Base-by-base conservation (phyloP, 2,329 filamentous ascomycete genomes). In the Alternaria sp. region DNA sequence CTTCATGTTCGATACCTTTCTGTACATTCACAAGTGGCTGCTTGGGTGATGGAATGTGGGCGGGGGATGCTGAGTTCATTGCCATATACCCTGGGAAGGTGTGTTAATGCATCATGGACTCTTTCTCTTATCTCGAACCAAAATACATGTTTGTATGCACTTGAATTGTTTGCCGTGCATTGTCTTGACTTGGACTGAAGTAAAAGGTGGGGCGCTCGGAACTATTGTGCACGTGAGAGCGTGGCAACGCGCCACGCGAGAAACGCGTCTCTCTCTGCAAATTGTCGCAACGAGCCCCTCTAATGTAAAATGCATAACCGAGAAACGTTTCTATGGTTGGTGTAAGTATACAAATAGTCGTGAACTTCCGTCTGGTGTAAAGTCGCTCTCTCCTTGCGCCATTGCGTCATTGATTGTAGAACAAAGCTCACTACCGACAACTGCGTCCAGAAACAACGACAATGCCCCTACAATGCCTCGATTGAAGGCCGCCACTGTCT, bases 401-500 rank as follows among this genome's bases (percentile, higher is more conserved):
- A 58, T 65, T 69, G 65, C 70, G 70, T 72, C 70, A 72, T 71
- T 58, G 66, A 71, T 66, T 42, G 28, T 37, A 51, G 51, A 60
- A 34, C 42, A 41, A 57, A 33, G 45, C 28, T 54, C 45, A 29
- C 13, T 48, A 40, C 11, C 29, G 14, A 17, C 53, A 41, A 41
- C 48, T 40, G 51, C 42, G 33, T 36, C 24, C 34, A n/a, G 29
- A 57, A 57, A 49, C 55, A 24, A 59, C 39, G 28, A 65, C 40
- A 48, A 69, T 69, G 62, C 58, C 31, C 28, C 41, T 49, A 63
- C 44, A 17, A 67, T 67, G 64, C 62, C 64, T 49, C 62, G 64
- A 28, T 40, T 81, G 52, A 79, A 81, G 70, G 80, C 77, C 52
- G 79, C 79, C 17, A 76, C 78, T 7, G 78, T 81, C 10, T 81